Evolutionary conservation across 2,329 filamentous ascomycete genomes (phyloP), one percentile per base, ranked within the genome.

Genomic region (Pestalotiopsis sp.): DNA sequence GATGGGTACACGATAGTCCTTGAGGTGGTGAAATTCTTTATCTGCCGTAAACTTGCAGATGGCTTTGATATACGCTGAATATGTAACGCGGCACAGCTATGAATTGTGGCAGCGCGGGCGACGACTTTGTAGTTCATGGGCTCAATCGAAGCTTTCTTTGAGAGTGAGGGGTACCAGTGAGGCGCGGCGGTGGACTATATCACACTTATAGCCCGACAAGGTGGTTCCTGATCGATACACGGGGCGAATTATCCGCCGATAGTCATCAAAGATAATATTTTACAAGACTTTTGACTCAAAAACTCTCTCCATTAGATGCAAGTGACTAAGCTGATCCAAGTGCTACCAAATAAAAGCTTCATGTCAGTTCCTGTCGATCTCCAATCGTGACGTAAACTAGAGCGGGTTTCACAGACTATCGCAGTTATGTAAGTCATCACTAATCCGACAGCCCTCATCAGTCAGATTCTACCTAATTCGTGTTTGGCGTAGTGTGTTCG

Each of bases 121-220:
- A 72, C 58, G 45, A 60, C 38, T 69, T 60, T 70, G 56, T 67
- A 68, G 61, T 70, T 73, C 72, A 73, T 74, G 65, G 67, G 59
- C 27, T 36, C 27, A 71, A 62, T n/a, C 36, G 20, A 31, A 41
- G 41, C 52, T 66, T 12, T 27, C 11, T 4, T 3, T n/a, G 27
- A 61, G 9, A 49, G 60, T 60, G 52, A 70, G 62, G 49, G 41
- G 56, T 67, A 67, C 67, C 64, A 49, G 57, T 9, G 20, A 52
- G 45, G 45, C 45, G 4, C 20, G 3, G 17, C 17, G 20, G 17
- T 52, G 4, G 45, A 9, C 20, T 52, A 52, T 52, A 52, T n/a
- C 41, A 45, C 41, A 14, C 41, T 14, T 14, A n/a, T 13, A 13
- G 41, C 13, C 14, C 2, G 41, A 45, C 13, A 45, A 14, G 13